Evolutionary conservation across 768 basidiomycete species (phyloP).

Genomic region (Mycena filopes): DNA sequence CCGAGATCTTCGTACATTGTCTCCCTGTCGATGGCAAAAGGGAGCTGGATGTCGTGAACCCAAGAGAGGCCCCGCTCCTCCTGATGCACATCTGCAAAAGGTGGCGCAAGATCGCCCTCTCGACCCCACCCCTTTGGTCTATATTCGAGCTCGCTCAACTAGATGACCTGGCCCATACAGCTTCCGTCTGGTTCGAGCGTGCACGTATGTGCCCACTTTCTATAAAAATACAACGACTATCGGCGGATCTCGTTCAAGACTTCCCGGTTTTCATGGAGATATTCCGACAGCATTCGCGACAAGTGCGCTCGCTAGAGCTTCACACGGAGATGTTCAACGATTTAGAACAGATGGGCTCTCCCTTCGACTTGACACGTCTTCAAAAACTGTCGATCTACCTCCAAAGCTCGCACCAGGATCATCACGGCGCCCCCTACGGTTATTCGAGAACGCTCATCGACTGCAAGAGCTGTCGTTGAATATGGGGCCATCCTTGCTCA

Average conservation of each 20-base stretch:
- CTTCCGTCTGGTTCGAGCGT: neutral
- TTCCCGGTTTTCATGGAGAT: neutral
- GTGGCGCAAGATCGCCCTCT: slow-evolving; percentile 16
- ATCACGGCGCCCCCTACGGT: neutral
- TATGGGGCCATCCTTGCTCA: neutral
- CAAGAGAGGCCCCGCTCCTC: slow-evolving; percentile 3
- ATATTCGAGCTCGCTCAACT: neutral
- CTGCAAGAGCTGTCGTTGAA: slow-evolving; percentile 2
- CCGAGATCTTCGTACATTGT: slow-evolving; percentile 20
- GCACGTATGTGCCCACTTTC: neutral
- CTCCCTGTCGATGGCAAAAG: neutral
- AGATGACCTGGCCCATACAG: neutral
- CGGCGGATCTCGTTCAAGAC: neutral
- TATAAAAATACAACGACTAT: no score
- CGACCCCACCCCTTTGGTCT: slow-evolving; percentile 17
- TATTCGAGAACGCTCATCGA: neutral
- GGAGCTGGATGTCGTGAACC: neutral
- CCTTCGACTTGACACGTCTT: neutral
- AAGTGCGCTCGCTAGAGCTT: neutral
- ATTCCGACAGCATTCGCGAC: neutral
- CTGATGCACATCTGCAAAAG: neutral
- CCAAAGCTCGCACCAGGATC: neutral
- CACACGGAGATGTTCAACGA: neutral
- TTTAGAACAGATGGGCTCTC: neutral
- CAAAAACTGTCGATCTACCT: neutral